These are phyloP conservation scores for Zygnema cylindricum DNA, from an alignment of 139 green algal genomes.

Conservation along the genomic window DNA sequence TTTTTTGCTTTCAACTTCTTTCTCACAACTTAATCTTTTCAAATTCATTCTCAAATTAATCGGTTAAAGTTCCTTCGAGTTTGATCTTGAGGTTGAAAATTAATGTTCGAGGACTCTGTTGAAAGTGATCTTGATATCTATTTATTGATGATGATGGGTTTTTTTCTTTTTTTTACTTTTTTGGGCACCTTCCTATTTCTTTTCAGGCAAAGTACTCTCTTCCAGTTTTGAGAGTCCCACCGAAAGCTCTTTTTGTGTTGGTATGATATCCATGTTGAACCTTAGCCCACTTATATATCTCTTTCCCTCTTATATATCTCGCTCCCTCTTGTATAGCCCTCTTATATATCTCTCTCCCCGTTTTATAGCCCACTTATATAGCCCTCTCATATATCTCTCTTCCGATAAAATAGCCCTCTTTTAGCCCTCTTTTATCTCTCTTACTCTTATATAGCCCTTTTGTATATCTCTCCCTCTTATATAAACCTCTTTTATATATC, in stretches of 20 bases:
- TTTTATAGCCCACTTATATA: too few species aligned
- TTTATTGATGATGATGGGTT: background rate
- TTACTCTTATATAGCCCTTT: too few species aligned
- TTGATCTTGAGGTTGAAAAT: background rate
- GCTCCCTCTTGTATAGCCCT: too few species aligned
- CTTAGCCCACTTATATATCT: too few species aligned
- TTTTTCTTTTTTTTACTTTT: too few species aligned
- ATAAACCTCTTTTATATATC: too few species aligned
- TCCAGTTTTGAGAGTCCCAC: background rate
- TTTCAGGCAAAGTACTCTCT: conserved; percentile 7
- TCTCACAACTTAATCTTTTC: background rate
- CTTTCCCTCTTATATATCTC: too few species aligned
- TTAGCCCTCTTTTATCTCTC: too few species aligned
- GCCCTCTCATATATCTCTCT: too few species aligned
- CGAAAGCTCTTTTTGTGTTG: conserved; percentile 22
- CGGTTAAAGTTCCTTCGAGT: background rate
- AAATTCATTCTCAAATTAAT: background rate
- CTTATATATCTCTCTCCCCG: too few species aligned
- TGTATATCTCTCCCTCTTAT: too few species aligned
- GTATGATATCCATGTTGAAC: conserved; percentile 6
- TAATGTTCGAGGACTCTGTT: background rate
- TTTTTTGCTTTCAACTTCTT: background rate
- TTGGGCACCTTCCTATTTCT: background rate
- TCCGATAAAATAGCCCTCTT: too few species aligned
- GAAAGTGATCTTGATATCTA: background rate